Evolutionary conservation across 148 eudicot genomes (phyloP).

Genomic region (Cornus suecica): DNA sequence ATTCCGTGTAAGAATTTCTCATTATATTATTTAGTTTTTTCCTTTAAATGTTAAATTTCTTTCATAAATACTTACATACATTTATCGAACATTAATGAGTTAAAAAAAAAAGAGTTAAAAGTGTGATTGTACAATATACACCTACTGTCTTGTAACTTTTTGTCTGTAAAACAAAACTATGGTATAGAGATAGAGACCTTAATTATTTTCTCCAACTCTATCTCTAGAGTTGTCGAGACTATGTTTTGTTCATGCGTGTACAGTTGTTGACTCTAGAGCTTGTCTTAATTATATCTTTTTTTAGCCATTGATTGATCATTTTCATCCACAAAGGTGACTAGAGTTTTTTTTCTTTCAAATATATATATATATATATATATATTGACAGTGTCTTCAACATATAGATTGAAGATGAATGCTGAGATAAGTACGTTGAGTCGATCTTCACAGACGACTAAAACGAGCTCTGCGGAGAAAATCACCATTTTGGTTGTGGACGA

Average conservation of each 20-base stretch:
- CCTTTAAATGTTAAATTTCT: background rate
- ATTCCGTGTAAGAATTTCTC: background rate
- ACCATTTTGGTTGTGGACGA: slow-evolving; percentile 55
- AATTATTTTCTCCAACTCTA: too few species aligned
- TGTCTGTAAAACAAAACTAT: background rate
- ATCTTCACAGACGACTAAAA: background rate
- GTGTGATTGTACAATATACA: too few species aligned
- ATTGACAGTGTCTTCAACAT: background rate
- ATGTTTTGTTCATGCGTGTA: too few species aligned
- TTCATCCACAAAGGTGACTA: background rate
- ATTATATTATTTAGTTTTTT: background rate
- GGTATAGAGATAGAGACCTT: background rate
- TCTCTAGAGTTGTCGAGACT: background rate
- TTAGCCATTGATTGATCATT: background rate
- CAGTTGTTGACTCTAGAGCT: background rate
- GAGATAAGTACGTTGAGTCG: slow-evolving; percentile 3
- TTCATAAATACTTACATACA: background rate
- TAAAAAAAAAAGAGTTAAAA: background rate
- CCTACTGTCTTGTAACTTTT: background rate
- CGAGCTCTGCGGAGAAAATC: slow-evolving; percentile 17
- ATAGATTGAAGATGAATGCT: slow-evolving; percentile 17
- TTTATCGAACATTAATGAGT: background rate
- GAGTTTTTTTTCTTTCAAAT: too few species aligned
- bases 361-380: too few species aligned
- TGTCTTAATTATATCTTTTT: background rate